Conservation (phyloP, 2,329 filamentous ascomycete genomes). For the Apiospora phragmitis region DNA sequence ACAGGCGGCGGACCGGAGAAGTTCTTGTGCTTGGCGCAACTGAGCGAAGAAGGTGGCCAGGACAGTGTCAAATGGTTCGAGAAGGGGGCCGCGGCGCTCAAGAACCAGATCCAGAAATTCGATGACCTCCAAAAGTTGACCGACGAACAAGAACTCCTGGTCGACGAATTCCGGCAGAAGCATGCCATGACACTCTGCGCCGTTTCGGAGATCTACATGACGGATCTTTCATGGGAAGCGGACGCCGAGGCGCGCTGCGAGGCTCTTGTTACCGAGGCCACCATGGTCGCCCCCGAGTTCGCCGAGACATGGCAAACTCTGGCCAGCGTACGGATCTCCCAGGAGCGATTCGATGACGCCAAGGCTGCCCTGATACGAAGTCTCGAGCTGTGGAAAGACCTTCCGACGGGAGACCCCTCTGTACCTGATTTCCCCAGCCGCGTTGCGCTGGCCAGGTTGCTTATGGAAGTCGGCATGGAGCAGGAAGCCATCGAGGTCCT, state of each 20-base stretch:
- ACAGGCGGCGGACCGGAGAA: constrained; percentile 87
- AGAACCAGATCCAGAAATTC: constrained; percentile 67
- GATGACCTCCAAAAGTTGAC: constrained; percentile 45
- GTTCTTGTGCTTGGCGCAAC: constrained; percentile 90
- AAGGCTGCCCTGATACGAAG: constrained; percentile 75
- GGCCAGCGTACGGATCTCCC: constrained; percentile 90
- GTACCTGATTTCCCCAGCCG: constrained; percentile 86
- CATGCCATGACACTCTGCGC: constrained; percentile 91
- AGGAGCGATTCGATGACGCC: constrained; percentile 77
- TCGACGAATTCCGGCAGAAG: constrained; percentile 74
- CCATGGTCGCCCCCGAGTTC: constrained; percentile 76
- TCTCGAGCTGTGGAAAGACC: constrained; percentile 78
- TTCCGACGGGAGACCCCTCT: constrained; percentile 68
- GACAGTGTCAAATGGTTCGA: constrained; percentile 70
- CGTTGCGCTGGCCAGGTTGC: constrained; percentile 77
- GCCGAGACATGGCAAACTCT: constrained; percentile 94
- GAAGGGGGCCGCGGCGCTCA: constrained; percentile 70
- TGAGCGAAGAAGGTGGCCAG: constrained; percentile 70
- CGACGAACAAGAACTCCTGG: constrained; percentile 36
- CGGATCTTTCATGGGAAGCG: constrained; percentile 88
- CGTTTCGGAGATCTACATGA: constrained; percentile 98
- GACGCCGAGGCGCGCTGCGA: constrained; percentile 91
- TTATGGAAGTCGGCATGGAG: constrained; percentile 90
- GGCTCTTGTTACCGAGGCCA: constrained; percentile 83
- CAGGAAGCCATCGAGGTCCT: constrained; percentile 82